phyloP scores from a whole-genome alignment of 169 alveolate genomes.

The Cryptosporidium ubiquitum region DNA sequence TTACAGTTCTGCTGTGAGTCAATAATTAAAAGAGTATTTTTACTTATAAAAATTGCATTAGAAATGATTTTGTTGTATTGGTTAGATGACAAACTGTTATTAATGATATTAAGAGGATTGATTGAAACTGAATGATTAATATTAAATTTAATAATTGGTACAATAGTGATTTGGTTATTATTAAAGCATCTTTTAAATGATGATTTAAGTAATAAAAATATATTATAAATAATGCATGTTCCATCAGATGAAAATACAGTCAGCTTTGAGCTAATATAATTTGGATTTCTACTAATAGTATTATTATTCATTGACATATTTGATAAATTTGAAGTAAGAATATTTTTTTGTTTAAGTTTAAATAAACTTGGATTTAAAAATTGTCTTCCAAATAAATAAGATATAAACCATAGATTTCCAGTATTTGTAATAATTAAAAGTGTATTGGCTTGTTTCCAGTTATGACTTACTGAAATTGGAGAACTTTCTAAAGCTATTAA shows the following conservation, averaged over 20 bases:
- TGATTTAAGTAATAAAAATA: neutral
- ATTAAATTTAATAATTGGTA: constrained; percentile 19
- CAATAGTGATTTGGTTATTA: neutral
- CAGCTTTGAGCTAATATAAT: constrained; percentile 17
- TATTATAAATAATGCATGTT: neutral
- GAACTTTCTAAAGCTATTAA: constrained; percentile 45
- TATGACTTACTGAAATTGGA: constrained; percentile 3
- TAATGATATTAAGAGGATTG: constrained; percentile 52
- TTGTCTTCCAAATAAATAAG: constrained; percentile 51
- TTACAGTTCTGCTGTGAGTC: constrained; percentile 43
- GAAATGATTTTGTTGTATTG: constrained; percentile 9
- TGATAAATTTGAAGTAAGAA: neutral
- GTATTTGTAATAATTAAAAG: neutral
- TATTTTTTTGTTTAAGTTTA: constrained; percentile 49
- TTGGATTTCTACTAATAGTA: neutral
- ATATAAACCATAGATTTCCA: constrained; percentile 40
- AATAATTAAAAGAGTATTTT: constrained; percentile 21
- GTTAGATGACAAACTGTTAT: constrained; percentile 9
- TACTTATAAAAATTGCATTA: constrained; percentile 1
- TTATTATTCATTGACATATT: neutral
- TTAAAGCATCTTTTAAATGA: neutral
- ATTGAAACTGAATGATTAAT: neutral
- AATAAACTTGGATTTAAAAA: neutral
- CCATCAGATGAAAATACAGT: constrained; percentile 58
- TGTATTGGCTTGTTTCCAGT: constrained; percentile 16